phyloP scores from a whole-genome alignment of 768 basidiomycete genomes.

The Suillus occidentalis region DNA sequence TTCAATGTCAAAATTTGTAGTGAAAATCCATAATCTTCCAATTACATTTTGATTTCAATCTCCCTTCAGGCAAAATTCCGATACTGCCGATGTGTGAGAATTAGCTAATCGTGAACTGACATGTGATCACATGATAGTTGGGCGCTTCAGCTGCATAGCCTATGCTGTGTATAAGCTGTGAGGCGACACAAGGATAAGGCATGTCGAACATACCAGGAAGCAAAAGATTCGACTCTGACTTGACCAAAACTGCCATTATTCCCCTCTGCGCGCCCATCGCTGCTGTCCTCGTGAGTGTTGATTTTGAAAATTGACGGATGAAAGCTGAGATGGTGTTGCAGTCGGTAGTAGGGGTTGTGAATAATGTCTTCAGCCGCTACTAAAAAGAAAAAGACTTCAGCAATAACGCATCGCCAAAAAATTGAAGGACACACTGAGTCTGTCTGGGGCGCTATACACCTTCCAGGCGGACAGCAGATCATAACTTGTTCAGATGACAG shows the following conservation, averaged over 20 bases:
- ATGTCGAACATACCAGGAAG: neutral
- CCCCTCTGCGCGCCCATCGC: neutral
- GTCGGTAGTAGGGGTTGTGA: neutral
- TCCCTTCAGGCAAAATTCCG: too few species aligned
- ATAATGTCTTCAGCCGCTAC: neutral
- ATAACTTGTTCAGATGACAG: neutral
- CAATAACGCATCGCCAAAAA: neutral
- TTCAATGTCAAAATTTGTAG: too few species aligned
- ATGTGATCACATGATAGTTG: neutral
- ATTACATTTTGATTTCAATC: too few species aligned
- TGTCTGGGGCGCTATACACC: neutral
- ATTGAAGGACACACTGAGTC: neutral
- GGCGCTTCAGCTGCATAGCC: neutral
- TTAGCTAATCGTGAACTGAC: too few species aligned
- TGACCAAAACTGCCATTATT: neutral
- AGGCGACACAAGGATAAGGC: neutral
- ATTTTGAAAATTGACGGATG: neutral
- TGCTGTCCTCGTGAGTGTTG: neutral
- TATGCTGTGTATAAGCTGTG: neutral
- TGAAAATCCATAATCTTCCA: too few species aligned
- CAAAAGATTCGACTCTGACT: neutral
- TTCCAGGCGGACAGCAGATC: neutral
- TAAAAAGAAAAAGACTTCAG: neutral
- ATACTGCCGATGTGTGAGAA: too few species aligned
- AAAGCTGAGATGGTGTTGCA: neutral